A percentile compares a stretch with the other conserved stretches of the same genome.
Conservation (phyloP, 1,284 basidiomycete species). For the Puccinia novopanici region DNA sequence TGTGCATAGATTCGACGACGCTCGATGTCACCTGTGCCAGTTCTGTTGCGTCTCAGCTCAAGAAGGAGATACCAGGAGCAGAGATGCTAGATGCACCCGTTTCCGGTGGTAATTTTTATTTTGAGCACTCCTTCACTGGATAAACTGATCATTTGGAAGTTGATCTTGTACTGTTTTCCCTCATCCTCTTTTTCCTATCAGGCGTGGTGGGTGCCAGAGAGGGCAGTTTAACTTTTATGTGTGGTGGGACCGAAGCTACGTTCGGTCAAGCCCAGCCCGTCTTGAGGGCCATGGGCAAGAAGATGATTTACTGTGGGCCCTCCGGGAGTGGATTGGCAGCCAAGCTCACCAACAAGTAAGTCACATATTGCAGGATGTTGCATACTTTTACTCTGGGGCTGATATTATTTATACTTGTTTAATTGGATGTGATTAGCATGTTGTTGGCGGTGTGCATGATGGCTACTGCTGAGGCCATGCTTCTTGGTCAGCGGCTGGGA, state of each 20-base stretch:
- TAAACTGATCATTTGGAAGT: too few species aligned
- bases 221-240: conserved; percentile 83
- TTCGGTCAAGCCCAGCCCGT: conserved; percentile 69
- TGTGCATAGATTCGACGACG: conserved; percentile 85
- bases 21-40: conserved; percentile 68
- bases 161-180: too few species aligned
- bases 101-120: conserved; percentile 68
- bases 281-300: conserved; percentile 70
- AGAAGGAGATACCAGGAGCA: conserved; percentile 64
- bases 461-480: too few species aligned
- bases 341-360: conserved; percentile 84
- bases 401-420: too few species aligned
- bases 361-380: too few species aligned
- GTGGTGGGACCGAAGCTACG: conserved; percentile 70
- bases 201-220: conserved; percentile 81
- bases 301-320: conserved; percentile 80
- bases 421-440: too few species aligned
- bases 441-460: conserved; percentile 57
- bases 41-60: conserved; percentile 57
- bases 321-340: conserved; percentile 80
- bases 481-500: conserved; percentile 75
- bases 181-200: conserved; percentile 55
- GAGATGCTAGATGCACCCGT: conserved; percentile 86
- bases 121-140: too few species aligned
- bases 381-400: too few species aligned